A percentile compares a stretch with the other conserved stretches of the same genome.
Conservation (phyloP, 2,329 filamentous ascomycete species). For the Colletotrichum melonis region DNA sequence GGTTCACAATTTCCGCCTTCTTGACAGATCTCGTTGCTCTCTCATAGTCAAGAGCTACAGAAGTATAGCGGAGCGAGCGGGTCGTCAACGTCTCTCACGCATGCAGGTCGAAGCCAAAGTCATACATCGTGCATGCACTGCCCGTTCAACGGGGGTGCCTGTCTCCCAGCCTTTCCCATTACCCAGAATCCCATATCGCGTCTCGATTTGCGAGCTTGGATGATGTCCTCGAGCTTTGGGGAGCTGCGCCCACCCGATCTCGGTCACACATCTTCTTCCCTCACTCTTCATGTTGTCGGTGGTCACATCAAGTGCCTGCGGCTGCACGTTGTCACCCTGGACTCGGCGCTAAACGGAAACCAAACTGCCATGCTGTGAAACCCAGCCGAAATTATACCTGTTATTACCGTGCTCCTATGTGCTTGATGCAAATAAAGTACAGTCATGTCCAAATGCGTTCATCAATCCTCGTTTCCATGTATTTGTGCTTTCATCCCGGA, state of each 20-base stretch:
- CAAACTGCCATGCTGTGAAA: constrained; percentile 17
- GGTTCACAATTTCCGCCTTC: neutral
- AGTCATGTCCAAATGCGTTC: constrained; percentile 25
- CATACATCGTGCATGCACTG: constrained; percentile 26
- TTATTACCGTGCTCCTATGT: constrained; percentile 6
- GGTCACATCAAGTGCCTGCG: constrained; percentile 11
- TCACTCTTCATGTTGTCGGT: neutral
- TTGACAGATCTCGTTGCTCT: neutral
- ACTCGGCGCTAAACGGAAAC: neutral
- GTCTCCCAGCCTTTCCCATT: constrained; percentile 32
- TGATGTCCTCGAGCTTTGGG: neutral
- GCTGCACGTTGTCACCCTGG: neutral
- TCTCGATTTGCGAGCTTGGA: neutral
- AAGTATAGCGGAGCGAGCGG: constrained; percentile 2
- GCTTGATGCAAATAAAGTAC: constrained; percentile 22
- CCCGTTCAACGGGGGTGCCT: neutral
- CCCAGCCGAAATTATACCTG: constrained; percentile 23
- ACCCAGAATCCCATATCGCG: neutral
- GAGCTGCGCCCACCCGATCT: neutral
- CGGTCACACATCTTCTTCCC: neutral
- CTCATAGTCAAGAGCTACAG: neutral
- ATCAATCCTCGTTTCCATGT: constrained; percentile 22
- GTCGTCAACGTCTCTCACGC: neutral
- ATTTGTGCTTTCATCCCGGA: constrained; percentile 15
- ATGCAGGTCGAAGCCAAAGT: constrained; percentile 6